Conservation (phyloP, 139 green algal species). For the Picochlorum costavermella region DNA sequence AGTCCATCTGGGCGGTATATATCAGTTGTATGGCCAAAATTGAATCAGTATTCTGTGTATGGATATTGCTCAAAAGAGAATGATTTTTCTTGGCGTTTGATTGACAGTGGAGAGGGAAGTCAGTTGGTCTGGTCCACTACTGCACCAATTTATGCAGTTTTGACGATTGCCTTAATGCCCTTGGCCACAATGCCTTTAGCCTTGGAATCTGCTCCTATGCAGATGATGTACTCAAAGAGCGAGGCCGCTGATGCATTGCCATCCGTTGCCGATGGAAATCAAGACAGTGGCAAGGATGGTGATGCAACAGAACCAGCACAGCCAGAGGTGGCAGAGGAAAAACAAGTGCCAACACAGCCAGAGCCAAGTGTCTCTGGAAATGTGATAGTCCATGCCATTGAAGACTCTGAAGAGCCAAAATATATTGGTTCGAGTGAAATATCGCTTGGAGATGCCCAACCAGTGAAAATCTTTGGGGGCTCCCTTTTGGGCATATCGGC, state of each 20-base stretch:
- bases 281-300: not conserved
- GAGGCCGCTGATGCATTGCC: too few relatives aligned
- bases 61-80: conserved; percentile 7
- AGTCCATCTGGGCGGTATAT: conserved; percentile 18
- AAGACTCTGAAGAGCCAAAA: conserved; percentile 16
- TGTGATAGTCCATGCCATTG: conserved; percentile 18
- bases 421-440: conserved; percentile 23
- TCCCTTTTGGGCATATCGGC: conserved; percentile 24
- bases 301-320: conserved; percentile 11
- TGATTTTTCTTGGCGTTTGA: conserved; percentile 16
- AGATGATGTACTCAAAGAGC: too few relatives aligned
- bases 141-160: conserved; percentile 22
- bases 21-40: conserved; percentile 21
- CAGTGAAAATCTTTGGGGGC: conserved; percentile 27
- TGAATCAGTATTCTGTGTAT: conserved; percentile 19
- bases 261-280: not conserved
- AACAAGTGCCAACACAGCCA: not conserved
- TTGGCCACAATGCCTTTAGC: not conserved
- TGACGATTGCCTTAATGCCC: conserved; percentile 17
- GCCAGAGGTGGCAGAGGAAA: conserved; percentile 6
- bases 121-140: conserved; percentile 22
- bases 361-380: conserved; percentile 6
- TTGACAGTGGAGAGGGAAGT: conserved; percentile 24
- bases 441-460: conserved; percentile 14
- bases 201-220: not conserved